These are phyloP conservation scores for Heterobasidion occidentale DNA, from an alignment of 1,284 basidiomycete genomes.

Conservation along the genomic window DNA sequence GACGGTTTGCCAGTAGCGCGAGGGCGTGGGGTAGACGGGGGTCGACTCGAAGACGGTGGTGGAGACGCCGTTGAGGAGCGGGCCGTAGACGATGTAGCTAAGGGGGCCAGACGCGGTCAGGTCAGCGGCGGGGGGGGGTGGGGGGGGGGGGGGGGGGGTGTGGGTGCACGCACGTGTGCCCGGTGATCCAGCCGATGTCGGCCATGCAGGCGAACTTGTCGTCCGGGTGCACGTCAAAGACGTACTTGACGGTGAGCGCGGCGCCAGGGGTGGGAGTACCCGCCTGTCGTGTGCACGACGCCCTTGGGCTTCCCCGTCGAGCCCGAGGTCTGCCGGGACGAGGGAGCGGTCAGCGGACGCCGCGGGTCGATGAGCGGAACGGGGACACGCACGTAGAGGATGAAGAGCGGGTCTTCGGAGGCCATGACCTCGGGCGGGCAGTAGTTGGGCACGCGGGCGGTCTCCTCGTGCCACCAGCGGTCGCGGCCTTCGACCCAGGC, in stretches of 20 bases:
- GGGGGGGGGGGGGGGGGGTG: too few relatives aligned
- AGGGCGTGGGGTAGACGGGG: constrained; percentile 92
- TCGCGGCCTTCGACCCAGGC: constrained; percentile 85
- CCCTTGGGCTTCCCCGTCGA: constrained; percentile 97
- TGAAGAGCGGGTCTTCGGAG: constrained; percentile 94
- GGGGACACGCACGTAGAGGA: constrained; percentile 93
- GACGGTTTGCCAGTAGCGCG: constrained; percentile 96
- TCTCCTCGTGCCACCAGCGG: constrained; percentile 96
- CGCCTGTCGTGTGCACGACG: constrained; percentile 93
- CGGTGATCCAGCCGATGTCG: constrained; percentile 98
- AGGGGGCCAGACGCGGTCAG: too few relatives aligned
- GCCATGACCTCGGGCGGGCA: constrained; percentile 85
- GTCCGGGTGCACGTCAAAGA: constrained; percentile 92
- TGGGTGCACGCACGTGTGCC: constrained; percentile 80
- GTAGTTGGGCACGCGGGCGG: constrained; percentile 78
- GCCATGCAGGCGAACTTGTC: constrained; percentile 98
- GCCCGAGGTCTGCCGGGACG: constrained; percentile 67
- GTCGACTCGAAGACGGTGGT: constrained; percentile 97
- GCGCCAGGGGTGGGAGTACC: constrained; percentile 89
- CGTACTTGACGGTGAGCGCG: constrained; percentile 89
- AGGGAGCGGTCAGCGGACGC: neutral
- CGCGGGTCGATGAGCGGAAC: constrained; percentile 10
- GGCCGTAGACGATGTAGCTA: constrained; percentile 94
- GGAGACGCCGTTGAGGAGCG: constrained; percentile 84
- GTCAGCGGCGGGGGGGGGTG: too few relatives aligned